Conservation (phyloP, 768 basidiomycete species). For the Cantharellus anzutake region DNA sequence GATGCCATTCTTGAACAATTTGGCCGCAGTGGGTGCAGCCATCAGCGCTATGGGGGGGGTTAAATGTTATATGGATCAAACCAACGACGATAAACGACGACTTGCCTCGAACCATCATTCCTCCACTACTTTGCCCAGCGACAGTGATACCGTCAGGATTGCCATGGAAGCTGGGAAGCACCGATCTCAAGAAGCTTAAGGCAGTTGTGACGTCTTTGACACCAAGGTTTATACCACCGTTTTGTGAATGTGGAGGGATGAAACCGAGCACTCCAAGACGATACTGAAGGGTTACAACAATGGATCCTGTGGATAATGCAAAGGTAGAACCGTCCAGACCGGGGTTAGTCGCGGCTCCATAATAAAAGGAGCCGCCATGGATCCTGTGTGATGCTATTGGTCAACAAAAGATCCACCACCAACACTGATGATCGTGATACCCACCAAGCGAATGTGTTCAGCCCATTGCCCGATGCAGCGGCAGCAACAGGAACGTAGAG, state of each 20-base stretch:
- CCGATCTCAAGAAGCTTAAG: conserved; percentile 37
- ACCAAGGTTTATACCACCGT: conserved; percentile 50
- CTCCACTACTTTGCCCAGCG: conserved; percentile 72
- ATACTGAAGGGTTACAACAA: conserved; percentile 71
- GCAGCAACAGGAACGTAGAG: conserved; percentile 37
- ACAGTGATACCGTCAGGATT: conserved; percentile 43
- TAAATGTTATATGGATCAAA: not conserved
- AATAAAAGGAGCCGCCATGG: conserved; percentile 67
- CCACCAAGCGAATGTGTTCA: not conserved
- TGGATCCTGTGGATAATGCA: conserved; percentile 47
- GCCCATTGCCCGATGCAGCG: not conserved
- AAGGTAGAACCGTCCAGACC: conserved; percentile 64
- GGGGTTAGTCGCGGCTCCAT: conserved; percentile 49
- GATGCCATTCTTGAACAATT: conserved; percentile 59
- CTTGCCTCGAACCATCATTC: conserved; percentile 42
- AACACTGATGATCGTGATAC: not conserved
- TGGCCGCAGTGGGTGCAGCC: conserved; percentile 46
- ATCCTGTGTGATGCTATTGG: conserved; percentile 30
- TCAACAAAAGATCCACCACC: not conserved
- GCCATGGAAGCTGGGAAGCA: conserved; percentile 48
- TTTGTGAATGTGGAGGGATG: conserved; percentile 32
- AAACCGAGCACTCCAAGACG: conserved; percentile 67
- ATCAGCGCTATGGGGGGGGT: conserved; percentile 30
- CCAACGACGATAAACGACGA: not conserved
- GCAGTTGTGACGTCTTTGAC: conserved; percentile 50